Conservation (phyloP, 1,284 basidiomycete genomes). For the Cutaneotrichosporon spelunceum region DNA sequence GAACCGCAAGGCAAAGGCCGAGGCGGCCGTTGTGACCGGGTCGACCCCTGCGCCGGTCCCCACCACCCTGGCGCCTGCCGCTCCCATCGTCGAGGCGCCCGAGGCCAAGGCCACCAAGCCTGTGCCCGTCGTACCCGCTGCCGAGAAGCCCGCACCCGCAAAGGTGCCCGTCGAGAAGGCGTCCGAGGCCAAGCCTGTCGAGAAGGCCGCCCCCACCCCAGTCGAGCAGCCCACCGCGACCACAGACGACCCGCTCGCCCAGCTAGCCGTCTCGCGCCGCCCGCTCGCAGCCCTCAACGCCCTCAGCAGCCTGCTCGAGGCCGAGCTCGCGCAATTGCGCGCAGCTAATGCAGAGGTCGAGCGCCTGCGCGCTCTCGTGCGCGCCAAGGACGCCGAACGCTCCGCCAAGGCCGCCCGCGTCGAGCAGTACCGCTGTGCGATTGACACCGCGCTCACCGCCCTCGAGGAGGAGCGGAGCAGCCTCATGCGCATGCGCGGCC, state of each 20-base stretch:
- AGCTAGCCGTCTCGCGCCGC: slow-evolving; percentile 12
- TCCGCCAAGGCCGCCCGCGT: slow-evolving; percentile 5
- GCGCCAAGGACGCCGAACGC: slow-evolving; percentile 6
- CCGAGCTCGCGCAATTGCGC: slow-evolving; percentile 1
- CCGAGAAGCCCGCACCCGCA: too few relatives aligned
- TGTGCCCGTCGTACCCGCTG: too few relatives aligned
- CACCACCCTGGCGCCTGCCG: background rate
- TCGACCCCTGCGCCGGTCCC: background rate
- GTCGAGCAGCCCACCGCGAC: background rate
- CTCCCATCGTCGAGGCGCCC: background rate
- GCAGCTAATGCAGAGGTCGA: slow-evolving; percentile 13
- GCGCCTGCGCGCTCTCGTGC: slow-evolving; percentile 8
- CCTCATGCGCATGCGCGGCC: slow-evolving; percentile 14
- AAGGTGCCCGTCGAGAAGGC: too few relatives aligned
- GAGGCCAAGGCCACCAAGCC: background rate
- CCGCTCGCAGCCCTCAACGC: slow-evolving; percentile 6
- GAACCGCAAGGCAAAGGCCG: slow-evolving; percentile 5
- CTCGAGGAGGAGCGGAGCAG: slow-evolving; percentile 11
- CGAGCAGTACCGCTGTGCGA: slow-evolving; percentile 1
- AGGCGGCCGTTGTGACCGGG: background rate
- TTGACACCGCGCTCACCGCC: slow-evolving; percentile 9
- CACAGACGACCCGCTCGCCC: slow-evolving; percentile 7
- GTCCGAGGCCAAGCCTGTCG: background rate
- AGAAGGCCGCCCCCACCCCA: background rate
- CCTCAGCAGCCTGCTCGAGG: background rate